phyloP scores from a whole-genome alignment of 2,329 filamentous ascomycete species.

The Graphium sp. region DNA sequence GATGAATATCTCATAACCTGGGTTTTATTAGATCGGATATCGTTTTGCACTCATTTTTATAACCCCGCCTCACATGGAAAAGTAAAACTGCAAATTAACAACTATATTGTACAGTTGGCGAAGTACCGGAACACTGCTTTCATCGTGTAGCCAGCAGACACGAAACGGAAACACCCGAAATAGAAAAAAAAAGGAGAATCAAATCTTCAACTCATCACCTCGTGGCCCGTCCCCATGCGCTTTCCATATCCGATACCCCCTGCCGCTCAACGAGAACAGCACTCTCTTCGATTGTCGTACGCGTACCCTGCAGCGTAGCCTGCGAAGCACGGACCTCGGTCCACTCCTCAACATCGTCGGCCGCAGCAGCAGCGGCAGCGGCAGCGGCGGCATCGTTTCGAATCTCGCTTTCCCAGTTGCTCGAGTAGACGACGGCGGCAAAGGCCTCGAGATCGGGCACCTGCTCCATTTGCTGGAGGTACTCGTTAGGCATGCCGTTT shows the following conservation, averaged over 20 bases:
- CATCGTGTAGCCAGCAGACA: too few relatives aligned
- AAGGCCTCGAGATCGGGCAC: constrained; percentile 68
- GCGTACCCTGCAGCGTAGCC: constrained; percentile 10
- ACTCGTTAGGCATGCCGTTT: constrained; percentile 55
- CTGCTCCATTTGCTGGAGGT: constrained; percentile 57
- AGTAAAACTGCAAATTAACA: too few relatives aligned
- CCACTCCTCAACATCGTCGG: constrained; percentile 6
- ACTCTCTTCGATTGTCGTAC: constrained; percentile 24
- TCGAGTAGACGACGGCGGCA: constrained; percentile 73
- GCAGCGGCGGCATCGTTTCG: constrained; percentile 23
- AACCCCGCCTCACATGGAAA: too few relatives aligned
- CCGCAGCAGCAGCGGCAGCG: constrained; percentile 7
- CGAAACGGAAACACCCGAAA: neutral
- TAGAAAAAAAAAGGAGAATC: neutral
- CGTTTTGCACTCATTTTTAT: too few relatives aligned
- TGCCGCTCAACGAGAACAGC: constrained; percentile 33
- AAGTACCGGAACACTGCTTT: too few relatives aligned
- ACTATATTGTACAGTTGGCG: too few relatives aligned
- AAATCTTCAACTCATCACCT: neutral
- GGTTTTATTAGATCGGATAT: too few relatives aligned
- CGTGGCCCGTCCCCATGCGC: constrained; percentile 53
- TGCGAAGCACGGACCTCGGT: too few relatives aligned
- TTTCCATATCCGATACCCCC: constrained; percentile 36
- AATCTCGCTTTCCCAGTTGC: constrained; percentile 60
- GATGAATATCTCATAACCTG: too few relatives aligned